These are phyloP conservation scores for Ustilago bromivora DNA, from an alignment of 1,284 basidiomycete species.

Conservation along the genomic window DNA sequence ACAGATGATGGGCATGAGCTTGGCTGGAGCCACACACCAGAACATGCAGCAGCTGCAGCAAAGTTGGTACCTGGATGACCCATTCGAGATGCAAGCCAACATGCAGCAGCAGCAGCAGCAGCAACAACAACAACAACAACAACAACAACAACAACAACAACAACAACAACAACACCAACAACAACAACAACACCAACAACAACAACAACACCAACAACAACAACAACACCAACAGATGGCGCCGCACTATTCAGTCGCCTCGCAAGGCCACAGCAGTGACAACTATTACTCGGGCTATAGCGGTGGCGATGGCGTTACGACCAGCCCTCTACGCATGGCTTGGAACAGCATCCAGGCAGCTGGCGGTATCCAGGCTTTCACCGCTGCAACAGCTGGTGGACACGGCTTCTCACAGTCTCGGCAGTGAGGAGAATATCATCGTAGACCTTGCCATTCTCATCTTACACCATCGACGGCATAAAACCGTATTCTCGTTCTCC, in stretches of 20 bases:
- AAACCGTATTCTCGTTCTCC: not conserved
- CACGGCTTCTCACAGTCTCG: slow-evolving; percentile 24
- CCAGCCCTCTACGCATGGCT: slow-evolving; percentile 39
- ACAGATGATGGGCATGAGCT: slow-evolving; percentile 39
- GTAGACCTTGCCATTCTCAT: not conserved
- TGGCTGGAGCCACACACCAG: slow-evolving; percentile 30
- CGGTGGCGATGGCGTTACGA: slow-evolving; percentile 21
- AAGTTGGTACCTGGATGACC: slow-evolving; percentile 47
- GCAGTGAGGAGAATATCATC: slow-evolving; percentile 18
- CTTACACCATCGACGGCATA: not conserved
- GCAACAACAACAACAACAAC: too few species aligned
- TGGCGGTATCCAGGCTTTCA: slow-evolving; percentile 51
- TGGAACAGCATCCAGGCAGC: slow-evolving; percentile 56
- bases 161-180: too few species aligned
- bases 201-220: too few species aligned
- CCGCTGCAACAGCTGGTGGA: slow-evolving; percentile 15
- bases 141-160: too few species aligned
- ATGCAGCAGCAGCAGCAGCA: slow-evolving; percentile 33
- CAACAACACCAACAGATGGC: slow-evolving; percentile 26
- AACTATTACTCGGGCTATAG: slow-evolving; percentile 23
- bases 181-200: too few species aligned
- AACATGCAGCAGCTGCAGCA: slow-evolving; percentile 29
- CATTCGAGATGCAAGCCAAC: slow-evolving; percentile 46
- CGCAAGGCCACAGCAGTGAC: slow-evolving; percentile 19
- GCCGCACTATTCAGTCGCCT: slow-evolving; percentile 22